phyloP scores from a whole-genome alignment of 495 filamentous ascomycete genomes.

The Hyaloscypha finlandica region DNA sequence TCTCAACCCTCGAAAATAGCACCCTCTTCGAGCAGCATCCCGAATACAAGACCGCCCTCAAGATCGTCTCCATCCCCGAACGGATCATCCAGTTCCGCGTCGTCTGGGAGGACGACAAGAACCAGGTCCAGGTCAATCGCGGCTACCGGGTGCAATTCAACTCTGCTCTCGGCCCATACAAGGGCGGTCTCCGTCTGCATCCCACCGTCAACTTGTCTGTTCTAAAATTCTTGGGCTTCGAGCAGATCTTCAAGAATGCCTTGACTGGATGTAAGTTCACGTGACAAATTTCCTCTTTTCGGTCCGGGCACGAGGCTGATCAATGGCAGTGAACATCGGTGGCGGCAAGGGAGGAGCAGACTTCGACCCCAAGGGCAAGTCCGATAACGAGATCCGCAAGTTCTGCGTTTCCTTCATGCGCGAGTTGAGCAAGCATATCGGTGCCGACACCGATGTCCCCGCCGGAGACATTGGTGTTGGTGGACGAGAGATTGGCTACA shows the following conservation, averaged over 20 bases:
- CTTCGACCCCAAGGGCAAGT: slow-evolving; percentile 99
- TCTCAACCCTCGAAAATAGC: slow-evolving; percentile 89
- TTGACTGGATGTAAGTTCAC: slow-evolving; percentile 81
- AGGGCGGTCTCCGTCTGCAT: slow-evolving; percentile 95
- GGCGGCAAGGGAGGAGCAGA: slow-evolving; percentile 98
- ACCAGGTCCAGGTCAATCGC: slow-evolving; percentile 88
- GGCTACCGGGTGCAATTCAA: slow-evolving; percentile 99
- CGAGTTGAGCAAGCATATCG: slow-evolving; percentile 92
- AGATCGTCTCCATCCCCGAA: slow-evolving; percentile 89
- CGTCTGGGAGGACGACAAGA: slow-evolving; percentile 92
- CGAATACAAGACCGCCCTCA: slow-evolving; percentile 88
- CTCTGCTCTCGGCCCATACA: slow-evolving; percentile 96
- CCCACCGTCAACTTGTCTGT: slow-evolving; percentile 96
- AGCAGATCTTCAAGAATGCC: slow-evolving; percentile 99
- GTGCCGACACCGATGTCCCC: slow-evolving; percentile 92
- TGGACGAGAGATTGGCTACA: slow-evolving; percentile 85
- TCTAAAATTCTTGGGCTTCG: slow-evolving; percentile 97
- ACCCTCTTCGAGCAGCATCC: slow-evolving; percentile 91
- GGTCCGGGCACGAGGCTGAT: slow-evolving; percentile 1
- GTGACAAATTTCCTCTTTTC: slow-evolving; percentile 1
- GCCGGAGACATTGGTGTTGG: slow-evolving; percentile 94
- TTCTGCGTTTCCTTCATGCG: slow-evolving; percentile 98
- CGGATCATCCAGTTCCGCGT: slow-evolving; percentile 97
- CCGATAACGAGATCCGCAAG: slow-evolving; percentile 93
- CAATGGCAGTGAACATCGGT: slow-evolving; percentile 76